phyloP scores from a whole-genome alignment of 2,329 filamentous ascomycete species.

The Fusarium sp. region DNA sequence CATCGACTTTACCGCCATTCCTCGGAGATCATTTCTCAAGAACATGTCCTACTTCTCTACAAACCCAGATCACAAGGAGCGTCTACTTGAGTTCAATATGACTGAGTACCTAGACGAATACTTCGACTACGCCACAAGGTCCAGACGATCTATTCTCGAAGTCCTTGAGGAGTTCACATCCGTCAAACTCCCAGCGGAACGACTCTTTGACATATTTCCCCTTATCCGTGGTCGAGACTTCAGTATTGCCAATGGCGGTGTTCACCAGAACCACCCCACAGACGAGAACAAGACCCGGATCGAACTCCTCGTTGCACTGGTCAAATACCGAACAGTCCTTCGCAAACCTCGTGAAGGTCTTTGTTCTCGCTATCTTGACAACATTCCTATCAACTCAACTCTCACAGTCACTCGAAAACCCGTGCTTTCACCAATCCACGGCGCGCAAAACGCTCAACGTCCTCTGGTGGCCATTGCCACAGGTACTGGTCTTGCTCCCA shows the following conservation, averaged over 20 bases:
- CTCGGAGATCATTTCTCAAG: constrained; percentile 86
- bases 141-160: constrained; percentile 90
- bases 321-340: constrained; percentile 90
- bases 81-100: constrained; percentile 84
- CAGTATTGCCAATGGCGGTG: constrained; percentile 84
- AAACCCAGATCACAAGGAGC: constrained; percentile 79
- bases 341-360: constrained; percentile 86
- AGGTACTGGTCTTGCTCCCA: constrained; percentile 87
- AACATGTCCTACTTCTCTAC: constrained; percentile 79
- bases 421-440: constrained; percentile 57
- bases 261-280: constrained; percentile 48
- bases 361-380: constrained; percentile 86
- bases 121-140: constrained; percentile 94
- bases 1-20: constrained; percentile 90
- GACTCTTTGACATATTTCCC: constrained; percentile 79
- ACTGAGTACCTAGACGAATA: constrained; percentile 88
- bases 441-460: constrained; percentile 51
- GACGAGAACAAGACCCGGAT: constrained; percentile 58
- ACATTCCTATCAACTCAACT: constrained; percentile 66
- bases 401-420: constrained; percentile 70
- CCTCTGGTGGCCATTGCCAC: constrained; percentile 84
- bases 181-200: constrained; percentile 82
- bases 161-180: constrained; percentile 90
- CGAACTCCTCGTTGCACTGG: constrained; percentile 84
- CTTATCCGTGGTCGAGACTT: constrained; percentile 89